Evolutionary conservation across 2,329 filamentous ascomycete genomes (phyloP).

Genomic region (Colletotrichum tabaci): DNA sequence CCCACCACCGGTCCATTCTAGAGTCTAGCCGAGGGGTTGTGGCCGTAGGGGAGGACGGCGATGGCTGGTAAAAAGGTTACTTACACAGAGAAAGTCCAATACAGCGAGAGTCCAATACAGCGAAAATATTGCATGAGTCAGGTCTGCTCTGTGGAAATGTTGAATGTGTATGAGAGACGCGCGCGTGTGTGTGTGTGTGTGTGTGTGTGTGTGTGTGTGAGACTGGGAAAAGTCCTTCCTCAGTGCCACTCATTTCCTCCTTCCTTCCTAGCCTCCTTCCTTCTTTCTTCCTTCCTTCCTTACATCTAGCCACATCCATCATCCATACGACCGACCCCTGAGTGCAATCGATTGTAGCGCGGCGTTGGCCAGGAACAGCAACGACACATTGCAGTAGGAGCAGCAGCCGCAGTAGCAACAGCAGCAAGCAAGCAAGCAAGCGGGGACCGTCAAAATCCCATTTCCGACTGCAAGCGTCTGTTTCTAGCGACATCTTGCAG

Average conservation of each 20-base stretch:
- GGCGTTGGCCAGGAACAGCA: constrained; percentile 1
- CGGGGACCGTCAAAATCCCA: background rate
- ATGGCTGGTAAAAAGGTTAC: background rate
- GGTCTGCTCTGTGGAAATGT: background rate
- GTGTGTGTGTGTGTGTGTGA: background rate
- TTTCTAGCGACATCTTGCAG: constrained; percentile 33
- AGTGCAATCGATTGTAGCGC: background rate
- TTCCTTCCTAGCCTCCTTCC: background rate
- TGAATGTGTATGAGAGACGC: background rate
- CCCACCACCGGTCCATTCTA: background rate
- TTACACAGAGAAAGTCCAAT: too few species aligned
- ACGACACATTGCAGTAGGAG: too few species aligned
- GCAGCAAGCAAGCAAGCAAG: too few species aligned
- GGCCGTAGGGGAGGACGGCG: background rate
- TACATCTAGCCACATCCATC: background rate
- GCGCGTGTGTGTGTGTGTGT: background rate
- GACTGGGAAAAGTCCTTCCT: background rate
- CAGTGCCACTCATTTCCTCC: background rate
- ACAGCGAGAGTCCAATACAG: too few species aligned
- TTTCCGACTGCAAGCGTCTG: constrained; percentile 14
- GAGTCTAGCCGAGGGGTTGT: background rate
- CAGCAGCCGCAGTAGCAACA: background rate
- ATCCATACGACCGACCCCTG: background rate
- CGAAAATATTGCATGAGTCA: too few species aligned
- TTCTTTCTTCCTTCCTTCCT: background rate